A percentile compares a stretch with the other conserved stretches of the same genome.
phyloP scores from a whole-genome alignment of 352 stramenopile genomes.

The Globisporangium nagaii region DNA sequence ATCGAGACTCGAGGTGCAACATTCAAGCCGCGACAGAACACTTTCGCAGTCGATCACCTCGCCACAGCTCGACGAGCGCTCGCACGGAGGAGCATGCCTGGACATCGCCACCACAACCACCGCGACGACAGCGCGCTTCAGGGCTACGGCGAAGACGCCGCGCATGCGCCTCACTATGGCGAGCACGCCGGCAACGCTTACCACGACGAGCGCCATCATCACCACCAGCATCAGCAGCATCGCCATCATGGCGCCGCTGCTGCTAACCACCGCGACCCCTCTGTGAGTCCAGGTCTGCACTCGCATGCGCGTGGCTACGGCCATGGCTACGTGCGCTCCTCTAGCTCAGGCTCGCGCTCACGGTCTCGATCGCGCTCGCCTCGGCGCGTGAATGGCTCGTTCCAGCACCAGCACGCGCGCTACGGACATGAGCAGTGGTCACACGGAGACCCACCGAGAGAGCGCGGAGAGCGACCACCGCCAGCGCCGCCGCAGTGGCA shows the following conservation, averaged over 20 bases:
- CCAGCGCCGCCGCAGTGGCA: background rate
- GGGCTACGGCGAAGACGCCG: too few species aligned
- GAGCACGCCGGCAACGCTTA: background rate
- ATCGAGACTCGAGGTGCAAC: too few species aligned
- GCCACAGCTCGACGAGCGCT: background rate
- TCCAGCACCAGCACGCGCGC: background rate
- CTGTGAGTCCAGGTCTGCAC: too few species aligned
- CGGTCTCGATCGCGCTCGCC: background rate
- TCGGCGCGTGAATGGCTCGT: background rate
- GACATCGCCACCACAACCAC: background rate
- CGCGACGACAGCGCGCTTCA: too few species aligned
- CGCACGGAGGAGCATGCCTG: background rate
- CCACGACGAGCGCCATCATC: background rate
- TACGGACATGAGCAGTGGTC: background rate
- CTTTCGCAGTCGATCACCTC: too few species aligned
- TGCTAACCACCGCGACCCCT: too few species aligned
- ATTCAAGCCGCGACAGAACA: too few species aligned
- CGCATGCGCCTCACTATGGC: background rate
- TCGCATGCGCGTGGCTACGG: background rate
- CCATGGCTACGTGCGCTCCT: background rate
- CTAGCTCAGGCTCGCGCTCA: slow-evolving; percentile 2
- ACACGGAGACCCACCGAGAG: background rate
- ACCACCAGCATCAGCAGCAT: background rate
- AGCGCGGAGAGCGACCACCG: background rate
- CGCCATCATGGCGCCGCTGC: background rate